Conservation (phyloP, 352 stramenopile species). For the Globisporangium barbulae region DNA sequence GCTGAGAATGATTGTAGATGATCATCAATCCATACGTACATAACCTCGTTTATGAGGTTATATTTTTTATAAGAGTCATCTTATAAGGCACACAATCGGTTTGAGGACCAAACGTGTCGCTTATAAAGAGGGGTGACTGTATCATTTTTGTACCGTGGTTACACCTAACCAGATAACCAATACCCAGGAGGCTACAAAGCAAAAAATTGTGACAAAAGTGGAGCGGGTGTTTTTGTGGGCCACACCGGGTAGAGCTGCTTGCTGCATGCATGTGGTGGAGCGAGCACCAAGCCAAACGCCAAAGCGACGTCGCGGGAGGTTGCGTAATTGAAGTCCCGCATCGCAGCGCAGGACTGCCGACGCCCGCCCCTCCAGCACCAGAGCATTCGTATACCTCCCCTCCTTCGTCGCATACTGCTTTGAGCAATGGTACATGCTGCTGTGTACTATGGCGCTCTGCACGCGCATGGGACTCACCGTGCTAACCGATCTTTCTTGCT, state of each 20-base stretch:
- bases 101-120: no score
- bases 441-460: not conserved
- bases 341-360: not conserved
- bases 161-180: no score
- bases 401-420: not conserved
- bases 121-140: no score
- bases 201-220: not conserved
- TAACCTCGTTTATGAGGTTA: no score
- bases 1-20: no score
- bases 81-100: no score
- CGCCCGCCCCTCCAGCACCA: not conserved
- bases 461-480: not conserved
- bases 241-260: not conserved
- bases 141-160: no score
- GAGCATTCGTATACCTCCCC: no score
- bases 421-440: not conserved
- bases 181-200: no score
- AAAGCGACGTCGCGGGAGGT: constrained; percentile 1
- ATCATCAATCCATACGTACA: no score
- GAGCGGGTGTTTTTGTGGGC: not conserved
- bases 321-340: not conserved
- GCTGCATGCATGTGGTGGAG: constrained; percentile 1
- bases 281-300: not conserved
- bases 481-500: not conserved
- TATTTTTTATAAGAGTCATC: no score